phyloP scores from a whole-genome alignment of 495 filamentous ascomycete genomes.

The Penicillium diatomitis region DNA sequence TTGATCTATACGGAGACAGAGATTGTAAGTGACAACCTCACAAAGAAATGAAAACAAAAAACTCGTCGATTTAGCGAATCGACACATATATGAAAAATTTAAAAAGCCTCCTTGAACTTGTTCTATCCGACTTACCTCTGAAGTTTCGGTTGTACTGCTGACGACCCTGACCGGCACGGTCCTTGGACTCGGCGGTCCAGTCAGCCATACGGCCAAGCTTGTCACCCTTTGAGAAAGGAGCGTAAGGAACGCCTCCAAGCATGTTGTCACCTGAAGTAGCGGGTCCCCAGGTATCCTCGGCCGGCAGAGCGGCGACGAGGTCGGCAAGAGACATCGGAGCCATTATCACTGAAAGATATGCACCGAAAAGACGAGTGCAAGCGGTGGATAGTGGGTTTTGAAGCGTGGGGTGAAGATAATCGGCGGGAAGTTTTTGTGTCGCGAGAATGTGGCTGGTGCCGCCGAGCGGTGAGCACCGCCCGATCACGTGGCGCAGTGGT shows the following conservation, averaged over 20 bases:
- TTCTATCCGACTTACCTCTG: slow-evolving; percentile 51
- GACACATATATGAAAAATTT: no score
- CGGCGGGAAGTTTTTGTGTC: slow-evolving; percentile 36
- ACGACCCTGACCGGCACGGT: slow-evolving; percentile 68
- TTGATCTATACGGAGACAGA: slow-evolving; percentile 55
- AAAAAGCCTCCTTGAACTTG: no score
- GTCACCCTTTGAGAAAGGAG: slow-evolving; percentile 96
- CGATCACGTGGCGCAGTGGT: slow-evolving; percentile 7
- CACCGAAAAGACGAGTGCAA: slow-evolving; percentile 9
- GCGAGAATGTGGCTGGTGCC: slow-evolving; percentile 32
- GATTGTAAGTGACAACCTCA: neutral
- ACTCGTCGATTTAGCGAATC: no score
- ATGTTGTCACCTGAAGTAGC: slow-evolving; percentile 70
- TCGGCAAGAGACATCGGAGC: slow-evolving; percentile 49
- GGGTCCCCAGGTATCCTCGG: slow-evolving; percentile 78
- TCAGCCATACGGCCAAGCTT: slow-evolving; percentile 98
- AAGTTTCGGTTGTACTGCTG: slow-evolving; percentile 86
- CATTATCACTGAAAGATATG: slow-evolving; percentile 27
- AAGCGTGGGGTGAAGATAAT: slow-evolving; percentile 23
- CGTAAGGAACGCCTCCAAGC: slow-evolving; percentile 89
- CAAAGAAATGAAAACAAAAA: no score
- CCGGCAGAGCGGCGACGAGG: slow-evolving; percentile 50
- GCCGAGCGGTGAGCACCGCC: slow-evolving; percentile 16
- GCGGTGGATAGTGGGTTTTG: slow-evolving; percentile 10
- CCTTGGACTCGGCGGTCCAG: slow-evolving; percentile 93